phyloP scores from a whole-genome alignment of 2,329 filamentous ascomycete genomes.

The Fusarium goolgardi region DNA sequence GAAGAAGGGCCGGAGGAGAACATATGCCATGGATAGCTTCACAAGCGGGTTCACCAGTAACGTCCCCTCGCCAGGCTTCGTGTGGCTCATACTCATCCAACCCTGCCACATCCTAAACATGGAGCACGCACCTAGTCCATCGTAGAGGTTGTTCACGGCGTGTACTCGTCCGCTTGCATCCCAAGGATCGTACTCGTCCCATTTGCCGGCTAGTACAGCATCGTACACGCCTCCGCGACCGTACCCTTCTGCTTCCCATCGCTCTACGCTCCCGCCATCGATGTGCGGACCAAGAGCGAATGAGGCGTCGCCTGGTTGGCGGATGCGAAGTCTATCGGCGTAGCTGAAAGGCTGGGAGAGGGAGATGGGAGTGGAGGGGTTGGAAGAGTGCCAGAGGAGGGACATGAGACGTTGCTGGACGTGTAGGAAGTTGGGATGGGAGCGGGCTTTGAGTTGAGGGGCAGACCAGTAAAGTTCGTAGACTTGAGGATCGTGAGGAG shows the following conservation, averaged over 20 bases:
- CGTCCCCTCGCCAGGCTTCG: conserved; percentile 79
- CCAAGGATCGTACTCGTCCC: conserved; percentile 87
- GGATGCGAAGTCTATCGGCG: conserved; percentile 77
- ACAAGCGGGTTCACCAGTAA: conserved; percentile 84
- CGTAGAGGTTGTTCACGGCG: conserved; percentile 80
- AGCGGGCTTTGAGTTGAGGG: conserved; percentile 74
- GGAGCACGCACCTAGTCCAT: conserved; percentile 82
- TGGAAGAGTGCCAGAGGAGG: conserved; percentile 68
- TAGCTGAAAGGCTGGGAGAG: conserved; percentile 71
- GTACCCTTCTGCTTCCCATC: conserved; percentile 79
- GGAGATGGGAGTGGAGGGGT: conserved; percentile 61
- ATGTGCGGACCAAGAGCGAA: conserved; percentile 80
- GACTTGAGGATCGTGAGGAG: conserved; percentile 73
- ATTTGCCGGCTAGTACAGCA: conserved; percentile 76
- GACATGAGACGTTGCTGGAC: conserved; percentile 72
- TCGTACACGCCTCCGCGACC: conserved; percentile 76
- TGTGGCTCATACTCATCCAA: conserved; percentile 84
- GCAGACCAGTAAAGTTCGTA: conserved; percentile 82
- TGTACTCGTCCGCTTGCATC: conserved; percentile 76
- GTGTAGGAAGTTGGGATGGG: conserved; percentile 71
- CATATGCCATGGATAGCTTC: conserved; percentile 80
- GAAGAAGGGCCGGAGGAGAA: conserved; percentile 88
- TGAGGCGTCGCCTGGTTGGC: conserved; percentile 74
- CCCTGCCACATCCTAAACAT: conserved; percentile 93
- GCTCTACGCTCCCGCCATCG: conserved; percentile 79